Conservation (phyloP, 805 yeast species). For the Torulaspora gathmanii region DNA sequence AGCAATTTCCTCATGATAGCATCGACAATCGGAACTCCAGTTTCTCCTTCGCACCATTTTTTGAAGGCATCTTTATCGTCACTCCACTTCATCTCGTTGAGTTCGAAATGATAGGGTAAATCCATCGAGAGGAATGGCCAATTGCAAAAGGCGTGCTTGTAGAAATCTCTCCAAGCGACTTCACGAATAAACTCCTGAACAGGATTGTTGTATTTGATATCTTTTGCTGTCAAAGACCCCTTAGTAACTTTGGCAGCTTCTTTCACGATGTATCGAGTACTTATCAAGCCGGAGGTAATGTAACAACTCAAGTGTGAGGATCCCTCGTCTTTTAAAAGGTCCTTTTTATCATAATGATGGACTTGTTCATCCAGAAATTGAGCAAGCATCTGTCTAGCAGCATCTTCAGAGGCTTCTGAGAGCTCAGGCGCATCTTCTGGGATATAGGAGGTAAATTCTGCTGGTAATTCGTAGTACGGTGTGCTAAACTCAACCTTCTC, state of each 20-base stretch:
- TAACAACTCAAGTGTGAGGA: conserved; percentile 45
- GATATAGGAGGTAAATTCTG: conserved; percentile 17
- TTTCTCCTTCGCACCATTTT: conserved; percentile 50
- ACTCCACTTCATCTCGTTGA: conserved; percentile 42
- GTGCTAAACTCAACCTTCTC: conserved; percentile 11
- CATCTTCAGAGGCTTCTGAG: conserved; percentile 20
- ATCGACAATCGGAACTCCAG: conserved; percentile 55
- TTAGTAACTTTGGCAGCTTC: conserved; percentile 29
- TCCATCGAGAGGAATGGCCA: conserved; percentile 52
- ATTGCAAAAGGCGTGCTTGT: conserved; percentile 44
- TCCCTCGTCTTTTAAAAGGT: conserved; percentile 17
- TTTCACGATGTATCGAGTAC: conserved; percentile 40
- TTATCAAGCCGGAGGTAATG: conserved; percentile 44
- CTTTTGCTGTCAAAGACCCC: conserved; percentile 20
- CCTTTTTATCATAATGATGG: conserved; percentile 20
- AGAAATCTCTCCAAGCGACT: conserved; percentile 57
- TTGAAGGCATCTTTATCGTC: conserved; percentile 40
- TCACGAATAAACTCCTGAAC: conserved; percentile 47
- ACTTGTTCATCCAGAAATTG: conserved; percentile 15
- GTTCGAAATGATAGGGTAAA: conserved; percentile 45
- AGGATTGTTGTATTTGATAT: conserved; percentile 35
- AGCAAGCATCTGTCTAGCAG: conserved; percentile 19
- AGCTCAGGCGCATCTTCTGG: conserved; percentile 13
- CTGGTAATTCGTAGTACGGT: conserved; percentile 19
- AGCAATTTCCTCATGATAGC: conserved; percentile 53